Evolutionary conservation across 495 filamentous ascomycete genomes (phyloP).

Genomic region (Tetracladium marchalianum): DNA sequence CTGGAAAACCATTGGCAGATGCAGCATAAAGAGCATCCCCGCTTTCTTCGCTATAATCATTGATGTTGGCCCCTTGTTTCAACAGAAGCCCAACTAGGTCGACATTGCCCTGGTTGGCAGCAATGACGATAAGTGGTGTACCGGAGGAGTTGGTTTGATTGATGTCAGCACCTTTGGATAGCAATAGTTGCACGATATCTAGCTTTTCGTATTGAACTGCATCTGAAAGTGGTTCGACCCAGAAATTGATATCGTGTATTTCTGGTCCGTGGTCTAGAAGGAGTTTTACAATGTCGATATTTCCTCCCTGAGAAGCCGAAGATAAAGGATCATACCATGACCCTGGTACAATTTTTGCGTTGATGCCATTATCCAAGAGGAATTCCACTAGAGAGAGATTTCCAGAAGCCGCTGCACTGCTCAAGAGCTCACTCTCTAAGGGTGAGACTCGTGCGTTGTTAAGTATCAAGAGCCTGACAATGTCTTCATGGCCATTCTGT

Average conservation of each 20-base stretch:
- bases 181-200: slow-evolving; percentile 6
- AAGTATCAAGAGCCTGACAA: slow-evolving; percentile 23
- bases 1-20: neutral
- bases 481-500: slow-evolving; percentile 33
- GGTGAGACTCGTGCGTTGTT: no score
- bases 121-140: slow-evolving; percentile 14
- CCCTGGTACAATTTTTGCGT: no score
- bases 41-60: neutral
- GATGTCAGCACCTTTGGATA: slow-evolving; percentile 17
- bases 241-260: no score
- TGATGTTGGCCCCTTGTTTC: slow-evolving; percentile 16
- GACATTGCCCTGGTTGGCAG: neutral
- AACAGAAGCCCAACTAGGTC: slow-evolving; percentile 9
- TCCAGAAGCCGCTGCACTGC: neutral
- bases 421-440: neutral
- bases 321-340: no score
- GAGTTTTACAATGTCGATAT: slow-evolving; percentile 3
- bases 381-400: neutral
- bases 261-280: no score
- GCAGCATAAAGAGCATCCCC: slow-evolving; percentile 2
- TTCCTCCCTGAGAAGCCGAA: no score
- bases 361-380: neutral
- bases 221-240: slow-evolving; percentile 2
- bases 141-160: slow-evolving; percentile 16
- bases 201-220: neutral